Percentiles rank a stretch among this genome's conserved stretches.
Conservation (phyloP, 2,329 filamentous ascomycete genomes). For the Hypoxylon sp. region DNA sequence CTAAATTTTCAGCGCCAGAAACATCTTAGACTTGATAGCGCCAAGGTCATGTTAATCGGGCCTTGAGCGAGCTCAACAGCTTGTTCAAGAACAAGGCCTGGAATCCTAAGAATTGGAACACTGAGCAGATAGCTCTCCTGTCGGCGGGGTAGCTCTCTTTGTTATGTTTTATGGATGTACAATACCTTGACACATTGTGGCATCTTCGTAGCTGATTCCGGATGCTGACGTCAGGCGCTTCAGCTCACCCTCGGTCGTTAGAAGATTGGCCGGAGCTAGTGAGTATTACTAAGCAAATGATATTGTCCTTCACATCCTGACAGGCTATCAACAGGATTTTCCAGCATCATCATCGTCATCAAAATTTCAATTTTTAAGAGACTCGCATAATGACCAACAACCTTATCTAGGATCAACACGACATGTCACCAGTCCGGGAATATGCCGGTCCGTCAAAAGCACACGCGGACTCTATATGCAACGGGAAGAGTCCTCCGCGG, state of each 20-base stretch:
- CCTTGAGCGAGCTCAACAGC: background rate
- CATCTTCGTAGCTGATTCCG: background rate
- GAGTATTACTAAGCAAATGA: background rate
- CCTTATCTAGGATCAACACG: no score
- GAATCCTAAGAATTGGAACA: background rate
- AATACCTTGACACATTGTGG: background rate
- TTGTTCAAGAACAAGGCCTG: background rate
- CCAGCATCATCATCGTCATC: conserved; percentile 3
- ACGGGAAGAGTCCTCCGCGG: no score
- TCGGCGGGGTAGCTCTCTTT: background rate
- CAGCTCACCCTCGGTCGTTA: background rate
- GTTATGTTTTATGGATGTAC: background rate
- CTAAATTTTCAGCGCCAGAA: background rate
- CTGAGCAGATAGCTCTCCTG: background rate
- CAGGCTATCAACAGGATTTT: background rate
- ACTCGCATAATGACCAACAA: no score
- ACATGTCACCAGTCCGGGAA: no score
- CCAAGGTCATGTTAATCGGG: background rate
- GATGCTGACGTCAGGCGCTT: conserved; percentile 11
- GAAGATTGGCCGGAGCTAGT: background rate
- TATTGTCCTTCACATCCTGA: background rate
- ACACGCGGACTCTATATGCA: no score
- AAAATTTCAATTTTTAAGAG: background rate
- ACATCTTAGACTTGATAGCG: no score
- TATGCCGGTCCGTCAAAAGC: no score